Evolutionary conservation across 2,329 filamentous ascomycete genomes (phyloP).

Genomic region (Cadophora malorum): DNA sequence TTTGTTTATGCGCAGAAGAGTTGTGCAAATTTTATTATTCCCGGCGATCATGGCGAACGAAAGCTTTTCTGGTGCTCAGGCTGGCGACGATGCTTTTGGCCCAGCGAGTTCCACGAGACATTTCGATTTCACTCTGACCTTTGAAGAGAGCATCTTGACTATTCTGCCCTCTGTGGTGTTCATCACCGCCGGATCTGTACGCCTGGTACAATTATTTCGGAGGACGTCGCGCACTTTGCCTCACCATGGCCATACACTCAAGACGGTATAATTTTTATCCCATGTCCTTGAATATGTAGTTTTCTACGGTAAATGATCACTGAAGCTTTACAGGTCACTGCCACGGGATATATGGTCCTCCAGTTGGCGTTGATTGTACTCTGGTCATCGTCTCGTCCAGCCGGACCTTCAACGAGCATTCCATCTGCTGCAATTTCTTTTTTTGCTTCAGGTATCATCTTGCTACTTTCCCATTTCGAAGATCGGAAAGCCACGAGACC

Average conservation of each 20-base stretch:
- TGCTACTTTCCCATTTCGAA: neutral
- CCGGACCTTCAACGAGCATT: neutral
- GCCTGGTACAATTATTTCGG: neutral
- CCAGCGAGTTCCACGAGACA: neutral
- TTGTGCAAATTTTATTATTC: too few relatives aligned
- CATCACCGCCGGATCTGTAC: neutral
- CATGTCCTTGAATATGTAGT: neutral
- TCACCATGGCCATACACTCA: neutral
- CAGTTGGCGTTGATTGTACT: neutral
- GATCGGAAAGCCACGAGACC: neutral
- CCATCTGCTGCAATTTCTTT: neutral
- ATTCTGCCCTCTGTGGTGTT: neutral
- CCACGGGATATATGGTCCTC: neutral
- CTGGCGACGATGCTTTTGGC: neutral
- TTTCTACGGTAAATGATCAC: neutral
- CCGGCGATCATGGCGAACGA: neutral
- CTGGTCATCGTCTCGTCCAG: neutral
- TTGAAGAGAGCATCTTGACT: neutral
- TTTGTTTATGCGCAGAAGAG: too few relatives aligned
- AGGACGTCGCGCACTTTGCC: neutral
- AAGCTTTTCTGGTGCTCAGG: neutral
- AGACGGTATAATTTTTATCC: neutral
- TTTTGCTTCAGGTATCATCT: neutral
- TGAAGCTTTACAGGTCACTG: neutral
- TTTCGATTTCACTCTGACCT: neutral